Conservation (phyloP, 148 eudicot species). For the Cornus florida region DNA sequence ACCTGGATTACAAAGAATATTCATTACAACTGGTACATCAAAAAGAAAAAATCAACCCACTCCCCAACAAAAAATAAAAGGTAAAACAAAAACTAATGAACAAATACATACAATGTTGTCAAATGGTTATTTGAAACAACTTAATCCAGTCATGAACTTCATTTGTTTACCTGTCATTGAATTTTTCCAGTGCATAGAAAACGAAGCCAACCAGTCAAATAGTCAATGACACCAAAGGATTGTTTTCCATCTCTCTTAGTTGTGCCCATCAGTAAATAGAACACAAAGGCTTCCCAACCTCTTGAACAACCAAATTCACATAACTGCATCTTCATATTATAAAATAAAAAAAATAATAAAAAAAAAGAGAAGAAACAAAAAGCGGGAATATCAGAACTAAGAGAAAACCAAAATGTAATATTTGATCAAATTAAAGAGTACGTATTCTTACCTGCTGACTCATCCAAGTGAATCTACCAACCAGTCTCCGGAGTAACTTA, state of each 20-base stretch:
- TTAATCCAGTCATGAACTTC: slow-evolving; percentile 7
- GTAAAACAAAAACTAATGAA: neutral
- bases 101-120: neutral
- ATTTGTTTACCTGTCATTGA: slow-evolving; percentile 7
- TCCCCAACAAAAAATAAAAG: neutral
- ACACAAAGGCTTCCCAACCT: neutral
- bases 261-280: neutral
- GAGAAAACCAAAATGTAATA: neutral
- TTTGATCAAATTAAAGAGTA: neutral
- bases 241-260: neutral
- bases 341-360: no score
- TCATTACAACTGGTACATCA: neutral
- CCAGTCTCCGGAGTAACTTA: slow-evolving; percentile 1
- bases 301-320: neutral
- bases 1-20: neutral
- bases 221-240: neutral
- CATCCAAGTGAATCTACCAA: slow-evolving; percentile 10
- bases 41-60: neutral
- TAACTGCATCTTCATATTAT: neutral
- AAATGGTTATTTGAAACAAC: neutral
- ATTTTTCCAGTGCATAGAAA: neutral
- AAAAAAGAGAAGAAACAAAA: neutral
- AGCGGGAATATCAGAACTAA: neutral
- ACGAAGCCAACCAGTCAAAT: no score
- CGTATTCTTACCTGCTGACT: slow-evolving; percentile 8